A percentile compares a stretch with the other conserved stretches of the same genome.
Conservation (phyloP, 768 basidiomycete genomes). For the Tulasnella sp. region DNA sequence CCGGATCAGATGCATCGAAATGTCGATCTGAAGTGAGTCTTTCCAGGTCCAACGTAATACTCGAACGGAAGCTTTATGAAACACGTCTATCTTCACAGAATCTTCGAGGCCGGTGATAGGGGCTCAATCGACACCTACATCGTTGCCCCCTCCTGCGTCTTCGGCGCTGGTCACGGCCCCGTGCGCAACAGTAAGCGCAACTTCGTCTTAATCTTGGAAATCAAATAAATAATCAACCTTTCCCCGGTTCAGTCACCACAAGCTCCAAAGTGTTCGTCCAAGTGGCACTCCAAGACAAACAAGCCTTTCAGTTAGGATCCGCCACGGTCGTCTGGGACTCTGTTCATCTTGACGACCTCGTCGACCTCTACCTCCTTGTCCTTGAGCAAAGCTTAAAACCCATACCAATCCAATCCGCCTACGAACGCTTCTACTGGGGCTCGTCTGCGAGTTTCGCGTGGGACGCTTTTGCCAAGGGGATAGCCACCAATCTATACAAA, state of each 20-base stretch:
- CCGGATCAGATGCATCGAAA: slow-evolving; percentile 21
- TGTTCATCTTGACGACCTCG: slow-evolving; percentile 16
- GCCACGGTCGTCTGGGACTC: slow-evolving; percentile 11
- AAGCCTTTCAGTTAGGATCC: slow-evolving; percentile 8
- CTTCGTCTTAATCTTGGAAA: neutral
- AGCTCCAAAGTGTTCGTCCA: slow-evolving; percentile 21
- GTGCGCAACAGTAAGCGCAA: neutral
- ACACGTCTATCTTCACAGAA: neutral
- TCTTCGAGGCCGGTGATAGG: slow-evolving; percentile 15
- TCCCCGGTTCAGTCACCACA: neutral
- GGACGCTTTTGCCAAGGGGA: slow-evolving; percentile 7
- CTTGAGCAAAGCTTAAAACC: slow-evolving; percentile 1
- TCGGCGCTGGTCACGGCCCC: slow-evolving; percentile 11
- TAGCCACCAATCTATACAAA: slow-evolving; percentile 11
- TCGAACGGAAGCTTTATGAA: neutral
- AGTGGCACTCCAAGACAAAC: slow-evolving; percentile 10
- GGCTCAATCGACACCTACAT: slow-evolving; percentile 16
- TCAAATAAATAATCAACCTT: neutral
- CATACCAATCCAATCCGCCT: neutral
- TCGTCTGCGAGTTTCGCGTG: neutral
- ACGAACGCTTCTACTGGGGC: slow-evolving; percentile 16
- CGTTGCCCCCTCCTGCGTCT: slow-evolving; percentile 16
- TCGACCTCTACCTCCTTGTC: slow-evolving; percentile 15
- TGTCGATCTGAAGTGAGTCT: slow-evolving; percentile 22
- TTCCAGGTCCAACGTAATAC: neutral